Evolutionary conservation across 768 basidiomycete genomes (phyloP).

Genomic region (Rhizopogon roseolus): DNA sequence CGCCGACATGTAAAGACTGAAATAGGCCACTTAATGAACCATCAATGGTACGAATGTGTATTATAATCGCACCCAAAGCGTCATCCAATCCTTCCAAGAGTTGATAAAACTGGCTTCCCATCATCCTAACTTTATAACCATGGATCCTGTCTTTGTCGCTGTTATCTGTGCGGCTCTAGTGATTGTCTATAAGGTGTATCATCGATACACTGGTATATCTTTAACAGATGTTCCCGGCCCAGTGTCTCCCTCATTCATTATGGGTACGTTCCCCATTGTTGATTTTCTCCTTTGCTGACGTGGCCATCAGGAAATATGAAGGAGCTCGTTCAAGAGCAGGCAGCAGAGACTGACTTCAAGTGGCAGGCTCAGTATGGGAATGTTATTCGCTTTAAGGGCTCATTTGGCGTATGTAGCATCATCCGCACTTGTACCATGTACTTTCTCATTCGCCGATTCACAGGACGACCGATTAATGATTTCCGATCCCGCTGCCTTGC

Average conservation of each 20-base stretch:
- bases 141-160: conserved; percentile 5
- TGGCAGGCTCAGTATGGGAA: too few species aligned
- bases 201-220: not conserved
- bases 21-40: too few species aligned
- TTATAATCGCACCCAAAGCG: not conserved
- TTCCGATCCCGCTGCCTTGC: conserved; percentile 25
- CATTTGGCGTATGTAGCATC: too few species aligned
- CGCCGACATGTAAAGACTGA: not conserved
- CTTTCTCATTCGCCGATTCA: conserved; percentile 6
- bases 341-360: conserved; percentile 20
- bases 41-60: too few species aligned
- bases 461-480: conserved; percentile 43
- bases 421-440: not conserved
- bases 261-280: conserved; percentile 5
- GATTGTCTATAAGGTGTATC: conserved; percentile 4
- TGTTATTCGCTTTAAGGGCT: too few species aligned
- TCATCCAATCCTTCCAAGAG: too few species aligned
- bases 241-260: conserved; percentile 13
- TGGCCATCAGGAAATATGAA: conserved; percentile 19
- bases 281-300: conserved; percentile 9
- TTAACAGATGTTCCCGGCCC: conserved; percentile 15
- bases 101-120: not conserved
- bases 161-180: conserved; percentile 3
- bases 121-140: not conserved
- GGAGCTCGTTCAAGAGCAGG: conserved; percentile 18